Evolutionary conservation across 176 grass and related monocot species (phyloP).

Genomic region (Phoenix dactylifera): DNA sequence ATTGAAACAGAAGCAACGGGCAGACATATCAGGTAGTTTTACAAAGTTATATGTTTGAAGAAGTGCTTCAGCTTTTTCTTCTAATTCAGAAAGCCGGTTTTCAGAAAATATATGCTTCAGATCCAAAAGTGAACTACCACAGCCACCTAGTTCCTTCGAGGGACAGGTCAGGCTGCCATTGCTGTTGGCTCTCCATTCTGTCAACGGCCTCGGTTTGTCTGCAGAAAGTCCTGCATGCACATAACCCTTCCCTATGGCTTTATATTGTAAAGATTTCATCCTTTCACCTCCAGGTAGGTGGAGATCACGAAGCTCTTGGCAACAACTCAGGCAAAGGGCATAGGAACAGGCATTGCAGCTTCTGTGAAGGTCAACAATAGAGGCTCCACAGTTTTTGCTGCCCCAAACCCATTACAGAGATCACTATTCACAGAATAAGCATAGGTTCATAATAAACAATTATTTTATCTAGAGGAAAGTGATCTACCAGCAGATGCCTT

Average conservation of each 20-base stretch:
- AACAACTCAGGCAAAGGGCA: constrained; percentile 62
- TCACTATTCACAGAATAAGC: background rate
- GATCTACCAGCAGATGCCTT: constrained; percentile 52
- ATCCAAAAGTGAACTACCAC: constrained; percentile 32
- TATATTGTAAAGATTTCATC: constrained; percentile 6
- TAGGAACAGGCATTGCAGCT: constrained; percentile 56
- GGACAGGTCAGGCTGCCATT: constrained; percentile 77
- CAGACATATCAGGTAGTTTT: constrained; percentile 3
- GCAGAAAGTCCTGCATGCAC: constrained; percentile 18
- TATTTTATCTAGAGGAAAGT: background rate
- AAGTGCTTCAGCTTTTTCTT: constrained; percentile 46
- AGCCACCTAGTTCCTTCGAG: constrained; percentile 57
- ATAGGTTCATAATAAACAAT: too few relatives aligned
- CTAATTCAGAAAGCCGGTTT: constrained; percentile 29
- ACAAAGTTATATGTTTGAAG: constrained; percentile 17
- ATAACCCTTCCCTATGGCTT: constrained; percentile 29
- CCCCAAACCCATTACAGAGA: constrained; percentile 4
- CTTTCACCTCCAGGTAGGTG: constrained; percentile 45
- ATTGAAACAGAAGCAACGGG: constrained; percentile 30
- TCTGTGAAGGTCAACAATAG: constrained; percentile 77
- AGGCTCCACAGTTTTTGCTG: constrained; percentile 67
- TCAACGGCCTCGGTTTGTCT: constrained; percentile 2
- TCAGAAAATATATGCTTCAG: constrained; percentile 43
- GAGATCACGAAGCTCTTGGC: constrained; percentile 51
- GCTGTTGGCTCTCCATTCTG: constrained; percentile 40